Conservation (phyloP, 306 rosid genomes). For the Trichosanthes truncata region DNA sequence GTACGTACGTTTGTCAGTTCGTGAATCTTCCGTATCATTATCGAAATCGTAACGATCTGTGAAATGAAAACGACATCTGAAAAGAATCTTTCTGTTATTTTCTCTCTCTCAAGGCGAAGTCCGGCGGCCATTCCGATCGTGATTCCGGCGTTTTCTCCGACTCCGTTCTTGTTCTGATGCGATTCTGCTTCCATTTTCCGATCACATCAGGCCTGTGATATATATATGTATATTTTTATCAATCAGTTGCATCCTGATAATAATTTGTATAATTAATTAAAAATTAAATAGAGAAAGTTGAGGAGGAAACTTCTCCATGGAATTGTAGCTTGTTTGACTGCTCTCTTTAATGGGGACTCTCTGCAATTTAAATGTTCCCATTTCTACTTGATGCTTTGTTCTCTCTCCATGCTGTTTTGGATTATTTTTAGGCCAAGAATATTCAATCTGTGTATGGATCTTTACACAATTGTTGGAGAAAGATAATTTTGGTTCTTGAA, state of each 20-base stretch:
- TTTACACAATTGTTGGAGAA: neutral
- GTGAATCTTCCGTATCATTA: neutral
- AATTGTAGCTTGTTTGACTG: neutral
- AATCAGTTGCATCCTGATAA: neutral
- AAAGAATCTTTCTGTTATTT: neutral
- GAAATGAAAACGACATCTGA: neutral
- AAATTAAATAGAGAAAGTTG: neutral
- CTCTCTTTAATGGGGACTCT: neutral
- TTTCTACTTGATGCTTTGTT: neutral
- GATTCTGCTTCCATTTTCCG: neutral
- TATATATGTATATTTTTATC: neutral
- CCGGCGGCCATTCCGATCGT: neutral
- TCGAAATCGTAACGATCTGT: neutral
- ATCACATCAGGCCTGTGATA: neutral
- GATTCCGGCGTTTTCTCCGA: conserved; percentile 14
- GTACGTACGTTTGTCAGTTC: neutral
- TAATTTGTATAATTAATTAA: neutral
- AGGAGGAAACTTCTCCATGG: neutral
- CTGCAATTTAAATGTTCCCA: neutral
- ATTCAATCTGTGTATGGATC: neutral
- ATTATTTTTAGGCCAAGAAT: neutral
- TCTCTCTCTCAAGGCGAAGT: conserved; percentile 1
- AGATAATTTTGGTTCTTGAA: neutral
- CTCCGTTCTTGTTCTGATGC: conserved; percentile 13
- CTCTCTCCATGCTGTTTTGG: neutral